phyloP scores from a whole-genome alignment of 805 yeast genomes.

The Candida tallmaniae region DNA sequence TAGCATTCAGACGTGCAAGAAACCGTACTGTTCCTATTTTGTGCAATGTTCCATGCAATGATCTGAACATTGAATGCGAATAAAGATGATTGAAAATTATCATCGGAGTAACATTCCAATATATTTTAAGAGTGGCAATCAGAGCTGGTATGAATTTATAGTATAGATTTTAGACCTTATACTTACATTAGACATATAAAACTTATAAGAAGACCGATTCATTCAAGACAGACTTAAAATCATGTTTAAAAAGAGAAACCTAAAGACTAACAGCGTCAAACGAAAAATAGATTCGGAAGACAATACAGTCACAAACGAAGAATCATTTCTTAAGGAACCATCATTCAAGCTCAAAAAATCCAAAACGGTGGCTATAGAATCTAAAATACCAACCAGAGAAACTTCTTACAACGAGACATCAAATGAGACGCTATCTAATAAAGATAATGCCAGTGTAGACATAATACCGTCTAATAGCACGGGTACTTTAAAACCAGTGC shows the following conservation, averaged over 20 bases:
- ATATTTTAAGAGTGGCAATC: too few species aligned
- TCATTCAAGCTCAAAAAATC: slow-evolving; percentile 3
- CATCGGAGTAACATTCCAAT: too few species aligned
- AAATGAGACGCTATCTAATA: slow-evolving; percentile 3
- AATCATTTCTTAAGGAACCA: neutral
- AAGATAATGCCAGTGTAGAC: slow-evolving; percentile 8
- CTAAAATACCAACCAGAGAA: neutral
- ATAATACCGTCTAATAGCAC: slow-evolving; percentile 1
- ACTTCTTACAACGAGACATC: slow-evolving; percentile 1
- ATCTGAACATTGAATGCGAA: too few species aligned
- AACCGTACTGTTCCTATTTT: too few species aligned
- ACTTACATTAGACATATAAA: too few species aligned
- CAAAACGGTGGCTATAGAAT: neutral
- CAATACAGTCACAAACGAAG: too few species aligned
- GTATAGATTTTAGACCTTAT: too few species aligned
- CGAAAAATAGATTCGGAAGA: slow-evolving; percentile 7
- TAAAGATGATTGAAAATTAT: too few species aligned
- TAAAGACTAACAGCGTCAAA: slow-evolving; percentile 11
- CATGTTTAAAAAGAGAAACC: slow-evolving; percentile 24
- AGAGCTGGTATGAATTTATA: too few species aligned
- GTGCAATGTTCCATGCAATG: too few species aligned
- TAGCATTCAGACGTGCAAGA: neutral
- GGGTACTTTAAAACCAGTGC: slow-evolving; percentile 20
- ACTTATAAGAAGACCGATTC: too few species aligned
- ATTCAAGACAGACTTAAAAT: too few species aligned